These are phyloP conservation scores for Symbiotaphrina buchneri DNA, from an alignment of 495 filamentous ascomycete species.

Conservation along the genomic window DNA sequence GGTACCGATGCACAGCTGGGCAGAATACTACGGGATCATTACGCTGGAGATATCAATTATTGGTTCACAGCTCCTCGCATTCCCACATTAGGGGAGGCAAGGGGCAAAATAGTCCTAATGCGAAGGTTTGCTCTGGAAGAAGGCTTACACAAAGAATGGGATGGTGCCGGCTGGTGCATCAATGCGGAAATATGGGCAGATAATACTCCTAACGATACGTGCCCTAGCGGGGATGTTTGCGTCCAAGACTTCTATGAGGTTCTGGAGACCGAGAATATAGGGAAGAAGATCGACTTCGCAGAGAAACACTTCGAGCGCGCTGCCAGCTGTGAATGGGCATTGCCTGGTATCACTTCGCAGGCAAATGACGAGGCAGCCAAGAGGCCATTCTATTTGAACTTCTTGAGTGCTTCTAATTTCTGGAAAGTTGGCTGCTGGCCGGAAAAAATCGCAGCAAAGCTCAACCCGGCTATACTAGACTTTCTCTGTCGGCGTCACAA, in stretches of 20 bases:
- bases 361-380: conserved; percentile 6
- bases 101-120: conserved; percentile 69
- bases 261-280: conserved; percentile 46
- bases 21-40: conserved; percentile 45
- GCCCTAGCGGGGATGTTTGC: conserved; percentile 51
- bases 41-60: conserved; percentile 31
- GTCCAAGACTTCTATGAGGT: conserved; percentile 96
- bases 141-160: conserved; percentile 30
- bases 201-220: conserved; percentile 58
- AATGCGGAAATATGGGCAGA: conserved; percentile 72
- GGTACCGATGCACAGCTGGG: conserved; percentile 63
- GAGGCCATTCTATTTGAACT: conserved; percentile 71
- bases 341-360: conserved; percentile 13
- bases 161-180: conserved; percentile 52
- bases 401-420: conserved; percentile 78
- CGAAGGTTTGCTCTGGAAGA: conserved; percentile 56
- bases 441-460: conserved; percentile 71
- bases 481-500: conserved; percentile 53
- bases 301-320: conserved; percentile 56
- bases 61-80: conserved; percentile 73
- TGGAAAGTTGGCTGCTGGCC: conserved; percentile 85
- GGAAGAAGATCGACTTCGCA: conserved; percentile 54
- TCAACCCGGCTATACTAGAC: conserved; percentile 74
- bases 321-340: conserved; percentile 18
- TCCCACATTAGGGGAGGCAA: conserved; percentile 56